Conservation (phyloP, 1,284 basidiomycete genomes). For the Tilletiaria anomala region DNA sequence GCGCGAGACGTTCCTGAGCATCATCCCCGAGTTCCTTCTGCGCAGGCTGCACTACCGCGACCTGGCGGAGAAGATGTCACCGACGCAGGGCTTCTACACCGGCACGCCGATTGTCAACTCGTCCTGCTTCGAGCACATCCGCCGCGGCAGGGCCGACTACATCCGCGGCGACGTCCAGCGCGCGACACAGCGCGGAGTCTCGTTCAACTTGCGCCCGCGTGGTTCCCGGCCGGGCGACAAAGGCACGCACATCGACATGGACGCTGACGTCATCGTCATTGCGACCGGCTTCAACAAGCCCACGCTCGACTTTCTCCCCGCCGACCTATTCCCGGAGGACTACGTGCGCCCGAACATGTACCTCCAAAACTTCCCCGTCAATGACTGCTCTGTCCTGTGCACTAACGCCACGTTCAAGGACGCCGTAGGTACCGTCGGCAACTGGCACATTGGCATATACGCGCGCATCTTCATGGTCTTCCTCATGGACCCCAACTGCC, state of each 20-base stretch:
- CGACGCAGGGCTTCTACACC: constrained; percentile 27
- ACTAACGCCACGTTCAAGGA: constrained; percentile 51
- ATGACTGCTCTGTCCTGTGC: constrained; percentile 49
- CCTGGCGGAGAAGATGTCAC: constrained; percentile 42
- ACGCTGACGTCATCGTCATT: constrained; percentile 50
- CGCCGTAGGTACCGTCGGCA: constrained; percentile 28
- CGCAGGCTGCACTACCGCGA: constrained; percentile 48
- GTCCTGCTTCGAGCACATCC: constrained; percentile 47
- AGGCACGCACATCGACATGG: constrained; percentile 40
- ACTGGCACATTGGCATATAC: constrained; percentile 43
- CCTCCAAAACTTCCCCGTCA: constrained; percentile 52
- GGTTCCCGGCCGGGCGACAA: constrained; percentile 34
- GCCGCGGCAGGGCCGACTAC: constrained; percentile 46
- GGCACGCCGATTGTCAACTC: constrained; percentile 48
- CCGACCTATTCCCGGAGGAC: constrained; percentile 51
- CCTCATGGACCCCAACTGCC: constrained; percentile 47
- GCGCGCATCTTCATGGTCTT: constrained; percentile 48
- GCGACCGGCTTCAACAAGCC: constrained; percentile 53
- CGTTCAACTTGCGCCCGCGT: constrained; percentile 37
- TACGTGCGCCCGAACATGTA: constrained; percentile 49
- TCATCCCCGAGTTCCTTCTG: constrained; percentile 47
- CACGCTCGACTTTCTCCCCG: constrained; percentile 47
- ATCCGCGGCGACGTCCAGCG: constrained; percentile 48
- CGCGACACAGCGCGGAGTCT: constrained; percentile 44
- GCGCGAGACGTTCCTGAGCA: constrained; percentile 30